A percentile compares a stretch with the other conserved stretches of the same genome.
These are phyloP conservation scores for Yamadazyma insecticola DNA, from an alignment of 805 yeast genomes.

Conservation along the genomic window DNA sequence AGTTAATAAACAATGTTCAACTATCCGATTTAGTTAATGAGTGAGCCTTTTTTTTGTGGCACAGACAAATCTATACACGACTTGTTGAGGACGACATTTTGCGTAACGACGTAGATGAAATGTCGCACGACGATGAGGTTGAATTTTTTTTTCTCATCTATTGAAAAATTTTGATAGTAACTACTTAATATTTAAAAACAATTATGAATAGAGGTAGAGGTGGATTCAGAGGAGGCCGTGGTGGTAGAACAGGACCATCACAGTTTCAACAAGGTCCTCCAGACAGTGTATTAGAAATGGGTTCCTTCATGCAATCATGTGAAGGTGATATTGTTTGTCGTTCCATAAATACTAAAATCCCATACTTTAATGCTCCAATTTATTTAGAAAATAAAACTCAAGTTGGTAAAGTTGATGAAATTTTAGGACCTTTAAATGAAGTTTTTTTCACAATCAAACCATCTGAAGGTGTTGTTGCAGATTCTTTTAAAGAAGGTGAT, in stretches of 20 bases:
- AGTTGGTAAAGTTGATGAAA: constrained; percentile 97
- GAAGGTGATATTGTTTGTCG: constrained; percentile 98
- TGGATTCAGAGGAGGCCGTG: constrained; percentile 63
- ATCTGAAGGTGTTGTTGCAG: constrained; percentile 92
- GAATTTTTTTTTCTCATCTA: not conserved
- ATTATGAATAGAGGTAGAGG: constrained; percentile 69
- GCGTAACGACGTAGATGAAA: no score
- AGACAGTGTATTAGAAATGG: constrained; percentile 92
- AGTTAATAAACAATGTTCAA: no score
- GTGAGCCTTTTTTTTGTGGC: no score
- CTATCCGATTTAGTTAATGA: no score
- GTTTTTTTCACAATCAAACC: constrained; percentile 97
- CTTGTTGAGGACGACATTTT: no score
- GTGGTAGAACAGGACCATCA: constrained; percentile 68
- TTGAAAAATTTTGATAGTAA: constrained; percentile 6
- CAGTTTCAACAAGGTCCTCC: constrained; percentile 90
- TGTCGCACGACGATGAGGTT: constrained; percentile 6
- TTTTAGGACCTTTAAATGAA: constrained; percentile 94
- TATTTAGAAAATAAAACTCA: constrained; percentile 93
- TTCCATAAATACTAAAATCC: constrained; percentile 88
- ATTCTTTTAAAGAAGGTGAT: constrained; percentile 91
- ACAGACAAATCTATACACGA: no score
- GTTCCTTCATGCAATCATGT: constrained; percentile 83
- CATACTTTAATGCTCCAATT: constrained; percentile 98
- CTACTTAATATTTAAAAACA: constrained; percentile 3